These are phyloP conservation scores for Clonostachys rhizophaga DNA, from an alignment of 2,329 filamentous ascomycete species.

Conservation along the genomic window DNA sequence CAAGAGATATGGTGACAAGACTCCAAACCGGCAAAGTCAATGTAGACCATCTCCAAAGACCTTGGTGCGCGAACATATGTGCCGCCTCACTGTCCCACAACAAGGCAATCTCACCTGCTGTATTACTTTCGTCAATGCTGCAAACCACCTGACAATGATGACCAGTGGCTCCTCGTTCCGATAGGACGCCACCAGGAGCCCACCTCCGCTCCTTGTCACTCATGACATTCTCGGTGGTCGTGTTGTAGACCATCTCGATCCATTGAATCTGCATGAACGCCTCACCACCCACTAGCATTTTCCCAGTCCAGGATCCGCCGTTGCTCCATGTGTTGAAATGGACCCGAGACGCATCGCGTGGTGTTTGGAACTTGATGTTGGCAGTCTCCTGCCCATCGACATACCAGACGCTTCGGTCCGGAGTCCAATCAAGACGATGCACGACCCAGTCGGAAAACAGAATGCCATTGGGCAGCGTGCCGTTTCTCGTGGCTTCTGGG, in stretches of 20 bases:
- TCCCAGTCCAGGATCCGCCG: conserved; percentile 54
- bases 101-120: conserved; percentile 2
- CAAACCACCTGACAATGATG: conserved; percentile 18
- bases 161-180: conserved; percentile 17
- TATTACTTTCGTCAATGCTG: conserved; percentile 23
- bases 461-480: conserved; percentile 33
- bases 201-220: neutral
- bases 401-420: conserved; percentile 48
- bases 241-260: conserved; percentile 56
- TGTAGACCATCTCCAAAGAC: no score
- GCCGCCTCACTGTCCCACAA: conserved; percentile 4
- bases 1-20: no score
- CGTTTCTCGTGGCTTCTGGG: conserved; percentile 39
- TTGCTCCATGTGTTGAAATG: conserved; percentile 59
- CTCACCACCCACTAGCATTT: conserved; percentile 44
- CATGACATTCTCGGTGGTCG: conserved; percentile 12
- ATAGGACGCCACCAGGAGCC: conserved; percentile 14
- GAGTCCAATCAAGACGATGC: conserved; percentile 57
- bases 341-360: conserved; percentile 43
- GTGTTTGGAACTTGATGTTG: conserved; percentile 50
- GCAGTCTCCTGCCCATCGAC: conserved; percentile 44
- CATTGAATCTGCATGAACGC: conserved; percentile 57
- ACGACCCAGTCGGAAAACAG: conserved; percentile 52
- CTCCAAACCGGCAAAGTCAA: no score
- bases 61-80: conserved; percentile 1